Evolutionary conservation across 1,284 basidiomycete species (phyloP), one percentile per base, ranked within the genome.

Genomic region (Hypsizygus ulmarius): DNA sequence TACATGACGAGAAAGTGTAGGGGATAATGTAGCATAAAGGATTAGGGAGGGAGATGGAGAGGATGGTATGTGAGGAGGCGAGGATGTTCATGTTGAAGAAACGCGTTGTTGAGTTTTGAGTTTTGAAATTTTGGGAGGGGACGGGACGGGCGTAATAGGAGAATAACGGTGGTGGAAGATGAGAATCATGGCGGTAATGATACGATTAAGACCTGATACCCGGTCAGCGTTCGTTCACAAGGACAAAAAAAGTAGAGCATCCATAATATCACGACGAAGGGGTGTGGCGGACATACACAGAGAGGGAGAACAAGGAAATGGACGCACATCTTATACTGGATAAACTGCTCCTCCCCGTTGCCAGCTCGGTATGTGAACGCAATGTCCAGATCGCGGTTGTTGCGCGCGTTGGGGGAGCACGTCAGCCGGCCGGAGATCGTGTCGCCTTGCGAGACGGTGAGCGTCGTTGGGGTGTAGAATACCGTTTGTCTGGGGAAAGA

Each of bases 351-450:
- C 37, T 68, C 59, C 25, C 66, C 67, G 28, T 65, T 60, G 10
- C 60, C 56, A 27, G 70, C 56, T 55, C 83, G 73, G 74, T 93
- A 96, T 41, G 79, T 70, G 58, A 97, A 82, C 32, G 70, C 69
- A 64, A 97, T 97, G 66, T 97, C 95, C 39, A 97, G 76, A 65
- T 97, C 94, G 45, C 94, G 86, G 66, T 90, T 90, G 74, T 97
- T 97, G 59, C 89, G 81, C 30, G 78, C 74, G 69, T 97, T 97
- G 30, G 94, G 95, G 10, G 86, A 81, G 64, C 93, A 94, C 15
- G 77, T 69, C 37, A 97, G 70, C 30, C 58, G 69, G 28, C 94
- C 95, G 16, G 66, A 69, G 66, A 97, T 83, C 41, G 71, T 69
- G 60, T 97, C 85, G 51, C 84, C 86, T 55, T 84, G 72, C 35